Percentiles rank a stretch among this genome's conserved stretches.
phyloP scores from a whole-genome alignment of 768 basidiomycete species.

The Mycena kentingensis region DNA sequence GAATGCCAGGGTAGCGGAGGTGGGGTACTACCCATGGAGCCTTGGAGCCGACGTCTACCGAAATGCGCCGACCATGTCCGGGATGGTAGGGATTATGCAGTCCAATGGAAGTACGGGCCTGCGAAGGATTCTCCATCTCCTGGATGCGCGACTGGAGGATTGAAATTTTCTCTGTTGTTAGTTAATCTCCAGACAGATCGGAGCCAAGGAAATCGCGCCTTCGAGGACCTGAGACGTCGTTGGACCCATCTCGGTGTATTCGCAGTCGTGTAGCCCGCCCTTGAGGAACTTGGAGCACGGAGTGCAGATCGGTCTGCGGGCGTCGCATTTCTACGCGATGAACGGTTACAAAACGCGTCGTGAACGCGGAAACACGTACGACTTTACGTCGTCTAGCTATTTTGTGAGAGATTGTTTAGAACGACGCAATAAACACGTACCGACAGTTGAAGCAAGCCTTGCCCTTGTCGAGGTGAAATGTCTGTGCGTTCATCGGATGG shows the following conservation, averaged over 20 bases:
- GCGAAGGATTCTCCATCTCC: not conserved
- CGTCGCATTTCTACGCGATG: not conserved
- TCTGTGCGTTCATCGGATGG: too few relatives aligned
- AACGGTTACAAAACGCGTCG: not conserved
- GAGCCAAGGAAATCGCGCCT: not conserved
- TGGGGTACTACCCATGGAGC: too few relatives aligned
- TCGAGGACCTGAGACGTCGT: not conserved
- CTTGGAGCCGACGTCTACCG: too few relatives aligned
- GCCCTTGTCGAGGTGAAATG: not conserved
- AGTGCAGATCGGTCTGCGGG: not conserved
- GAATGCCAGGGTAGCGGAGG: too few relatives aligned
- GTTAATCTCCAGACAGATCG: not conserved
- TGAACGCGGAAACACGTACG: not conserved
- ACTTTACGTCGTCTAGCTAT: not conserved
- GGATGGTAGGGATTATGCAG: constrained; percentile 1
- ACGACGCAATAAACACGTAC: not conserved
- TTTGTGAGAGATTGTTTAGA: not conserved
- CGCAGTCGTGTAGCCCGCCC: not conserved
- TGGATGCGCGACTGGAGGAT: not conserved
- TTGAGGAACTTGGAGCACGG: constrained; percentile 1
- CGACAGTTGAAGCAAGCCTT: constrained; percentile 1
- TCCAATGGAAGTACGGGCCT: not conserved
- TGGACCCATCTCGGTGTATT: not conserved
- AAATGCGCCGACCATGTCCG: not conserved
- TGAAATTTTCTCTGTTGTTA: not conserved